These are phyloP conservation scores for Solanum sitiens DNA, from an alignment of 257 asterid species.

Conservation along the genomic window DNA sequence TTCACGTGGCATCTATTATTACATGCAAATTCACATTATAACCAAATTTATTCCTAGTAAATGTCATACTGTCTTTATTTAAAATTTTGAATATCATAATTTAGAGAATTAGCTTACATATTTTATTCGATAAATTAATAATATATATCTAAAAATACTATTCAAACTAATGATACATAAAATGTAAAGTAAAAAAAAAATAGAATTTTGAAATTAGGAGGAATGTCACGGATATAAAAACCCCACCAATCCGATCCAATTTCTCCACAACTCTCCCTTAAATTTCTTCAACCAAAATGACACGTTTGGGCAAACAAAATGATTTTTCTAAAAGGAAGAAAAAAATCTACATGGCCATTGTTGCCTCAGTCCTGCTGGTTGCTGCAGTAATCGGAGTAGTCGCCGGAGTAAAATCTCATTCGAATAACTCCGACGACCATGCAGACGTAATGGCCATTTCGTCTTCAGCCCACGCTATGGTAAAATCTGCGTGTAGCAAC, in stretches of 20 bases:
- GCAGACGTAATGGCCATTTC: conserved; percentile 9
- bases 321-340: background rate
- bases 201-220: background rate
- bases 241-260: background rate
- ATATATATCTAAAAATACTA: too few species aligned
- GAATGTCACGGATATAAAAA: background rate
- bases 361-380: conserved; percentile 18
- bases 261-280: background rate
- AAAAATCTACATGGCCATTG: conserved; percentile 9
- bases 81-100: too few species aligned
- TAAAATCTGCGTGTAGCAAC: conserved; percentile 31
- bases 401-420: conserved; percentile 14
- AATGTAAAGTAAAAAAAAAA: background rate
- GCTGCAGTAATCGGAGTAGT: conserved; percentile 8
- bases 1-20: background rate
- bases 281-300: conserved; percentile 10
- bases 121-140: background rate
- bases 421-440: background rate
- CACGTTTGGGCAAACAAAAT: conserved; percentile 10
- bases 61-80: background rate
- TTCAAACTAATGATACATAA: too few species aligned
- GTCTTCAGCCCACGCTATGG: conserved; percentile 29
- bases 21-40: background rate
- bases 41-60: background rate
- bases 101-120: too few species aligned